Percentiles rank a stretch among this genome's conserved stretches.
Evolutionary conservation across 1,284 basidiomycete genomes (phyloP).

Genomic region (Moesziomyces aphidis): DNA sequence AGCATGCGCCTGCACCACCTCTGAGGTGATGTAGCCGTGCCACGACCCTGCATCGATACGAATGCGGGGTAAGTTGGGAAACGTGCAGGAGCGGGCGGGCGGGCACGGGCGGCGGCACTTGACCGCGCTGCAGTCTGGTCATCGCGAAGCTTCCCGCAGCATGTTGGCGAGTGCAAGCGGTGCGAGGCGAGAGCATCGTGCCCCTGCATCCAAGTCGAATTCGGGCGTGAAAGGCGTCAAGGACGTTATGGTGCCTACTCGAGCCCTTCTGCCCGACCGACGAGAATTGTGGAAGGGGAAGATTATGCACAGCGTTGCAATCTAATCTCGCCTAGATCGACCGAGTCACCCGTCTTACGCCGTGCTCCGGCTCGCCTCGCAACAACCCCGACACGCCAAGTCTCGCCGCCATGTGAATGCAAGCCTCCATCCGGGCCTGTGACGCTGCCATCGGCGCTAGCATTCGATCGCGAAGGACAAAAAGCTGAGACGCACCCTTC

Average conservation of each 20-base stretch:
- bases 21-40: neutral
- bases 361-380: neutral
- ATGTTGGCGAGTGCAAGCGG: too few species aligned
- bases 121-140: neutral
- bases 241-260: neutral
- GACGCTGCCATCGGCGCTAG: neutral
- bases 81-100: too few species aligned
- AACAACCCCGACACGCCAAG: neutral
- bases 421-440: too few species aligned
- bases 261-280: too few species aligned
- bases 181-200: too few species aligned
- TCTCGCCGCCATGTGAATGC: too few species aligned
- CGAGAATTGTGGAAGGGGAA: neutral
- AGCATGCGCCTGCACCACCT: too few species aligned
- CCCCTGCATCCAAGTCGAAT: neutral
- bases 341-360: slow-evolving; percentile 9
- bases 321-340: slow-evolving; percentile 20
- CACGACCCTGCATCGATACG: neutral
- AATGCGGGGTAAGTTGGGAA: neutral
- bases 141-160: too few species aligned
- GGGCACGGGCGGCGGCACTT: neutral
- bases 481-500: neutral
- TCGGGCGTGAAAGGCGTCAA: neutral
- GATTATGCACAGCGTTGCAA: slow-evolving; percentile 6
- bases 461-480: neutral